Evolutionary conservation across 1,139 yeast genomes (phyloP).

Genomic region (Debaryomyces udenii): DNA sequence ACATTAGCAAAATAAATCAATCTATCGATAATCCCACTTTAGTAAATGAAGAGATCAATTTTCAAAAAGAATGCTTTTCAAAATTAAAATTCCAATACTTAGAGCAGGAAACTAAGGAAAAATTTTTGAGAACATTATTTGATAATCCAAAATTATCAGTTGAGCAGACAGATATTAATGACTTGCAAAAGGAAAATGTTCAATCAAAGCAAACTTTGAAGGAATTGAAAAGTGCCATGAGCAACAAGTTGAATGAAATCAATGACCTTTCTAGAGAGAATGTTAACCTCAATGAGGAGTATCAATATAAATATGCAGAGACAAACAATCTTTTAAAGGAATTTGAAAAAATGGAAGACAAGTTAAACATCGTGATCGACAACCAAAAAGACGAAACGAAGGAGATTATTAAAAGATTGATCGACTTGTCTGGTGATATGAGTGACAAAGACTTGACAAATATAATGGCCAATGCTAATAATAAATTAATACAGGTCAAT

Average conservation of each 20-base stretch:
- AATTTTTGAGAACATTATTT: constrained; percentile 47
- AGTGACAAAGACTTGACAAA: constrained; percentile 13
- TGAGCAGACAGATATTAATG: constrained; percentile 22
- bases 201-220: constrained; percentile 23
- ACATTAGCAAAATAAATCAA: constrained; percentile 12
- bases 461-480: constrained; percentile 11
- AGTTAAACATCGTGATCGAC: constrained; percentile 21
- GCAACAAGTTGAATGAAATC: constrained; percentile 22
- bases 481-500: constrained; percentile 11
- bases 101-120: constrained; percentile 70
- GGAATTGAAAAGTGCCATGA: constrained; percentile 22
- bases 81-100: constrained; percentile 61
- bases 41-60: constrained; percentile 34
- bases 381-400: constrained; percentile 12
- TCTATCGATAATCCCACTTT: constrained; percentile 24
- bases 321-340: constrained; percentile 20
- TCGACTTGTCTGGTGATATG: constrained; percentile 12
- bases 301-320: constrained; percentile 15
- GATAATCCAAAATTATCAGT: constrained; percentile 18
- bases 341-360: constrained; percentile 21
- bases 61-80: constrained; percentile 45
- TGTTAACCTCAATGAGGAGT: constrained; percentile 21
- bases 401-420: constrained; percentile 12
- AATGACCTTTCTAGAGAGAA: constrained; percentile 23
- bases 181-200: constrained; percentile 21